phyloP scores from a whole-genome alignment of 257 asterid genomes.

The Solanum appendiculatum region DNA sequence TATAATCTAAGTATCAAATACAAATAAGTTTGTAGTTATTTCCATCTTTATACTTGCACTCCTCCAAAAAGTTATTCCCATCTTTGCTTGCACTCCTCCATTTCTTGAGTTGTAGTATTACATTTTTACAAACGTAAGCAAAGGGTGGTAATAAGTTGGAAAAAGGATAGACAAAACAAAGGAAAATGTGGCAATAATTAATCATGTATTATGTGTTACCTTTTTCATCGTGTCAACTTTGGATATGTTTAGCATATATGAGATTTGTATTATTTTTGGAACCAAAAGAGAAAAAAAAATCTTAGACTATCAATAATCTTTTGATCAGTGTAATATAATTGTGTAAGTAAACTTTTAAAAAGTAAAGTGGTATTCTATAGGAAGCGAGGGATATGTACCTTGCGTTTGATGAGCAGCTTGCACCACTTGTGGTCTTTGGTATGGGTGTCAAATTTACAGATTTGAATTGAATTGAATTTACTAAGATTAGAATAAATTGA shows the following conservation, averaged over 20 bases:
- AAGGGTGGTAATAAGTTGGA: neutral
- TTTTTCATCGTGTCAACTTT: neutral
- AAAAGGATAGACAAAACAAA: neutral
- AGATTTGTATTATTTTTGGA: neutral
- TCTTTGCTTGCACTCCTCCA: neutral
- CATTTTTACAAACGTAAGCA: neutral
- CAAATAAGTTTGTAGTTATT: neutral
- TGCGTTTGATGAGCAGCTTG: neutral
- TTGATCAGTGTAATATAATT: neutral
- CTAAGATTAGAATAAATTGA: accelerated
- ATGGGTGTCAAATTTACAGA: no score
- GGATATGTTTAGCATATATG: neutral
- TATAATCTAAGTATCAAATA: neutral
- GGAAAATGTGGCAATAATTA: neutral
- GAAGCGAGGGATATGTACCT: neutral
- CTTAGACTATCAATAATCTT: neutral
- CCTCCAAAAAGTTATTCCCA: neutral
- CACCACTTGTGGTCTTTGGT: neutral
- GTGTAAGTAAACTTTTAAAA: neutral
- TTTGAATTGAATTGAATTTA: neutral
- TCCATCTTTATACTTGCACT: neutral
- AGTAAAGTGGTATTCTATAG: neutral
- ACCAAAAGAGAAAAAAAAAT: neutral
- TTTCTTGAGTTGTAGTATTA: neutral
- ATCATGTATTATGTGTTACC: neutral